These are phyloP conservation scores for Leucosporidium yakuticum DNA, from an alignment of 768 basidiomycete species.

Conservation along the genomic window DNA sequence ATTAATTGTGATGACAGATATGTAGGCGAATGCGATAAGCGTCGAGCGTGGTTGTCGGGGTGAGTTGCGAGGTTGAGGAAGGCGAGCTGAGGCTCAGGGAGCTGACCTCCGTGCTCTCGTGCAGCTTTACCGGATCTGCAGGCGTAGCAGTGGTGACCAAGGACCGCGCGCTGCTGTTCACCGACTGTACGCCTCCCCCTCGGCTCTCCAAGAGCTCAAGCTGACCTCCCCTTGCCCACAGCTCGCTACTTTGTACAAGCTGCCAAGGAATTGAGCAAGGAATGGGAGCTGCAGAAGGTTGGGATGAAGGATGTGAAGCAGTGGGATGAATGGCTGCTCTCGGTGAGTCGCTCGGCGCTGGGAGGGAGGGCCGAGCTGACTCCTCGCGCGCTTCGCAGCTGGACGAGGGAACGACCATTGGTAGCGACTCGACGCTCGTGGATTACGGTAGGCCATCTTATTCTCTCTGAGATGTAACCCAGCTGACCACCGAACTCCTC, in stretches of 20 bases:
- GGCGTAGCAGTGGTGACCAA: constrained; percentile 34
- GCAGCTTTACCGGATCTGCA: constrained; percentile 38
- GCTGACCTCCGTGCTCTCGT: neutral
- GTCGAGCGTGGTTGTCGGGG: constrained; percentile 26
- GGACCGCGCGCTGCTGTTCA: constrained; percentile 33
- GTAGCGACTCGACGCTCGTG: constrained; percentile 78
- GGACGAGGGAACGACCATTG: constrained; percentile 54
- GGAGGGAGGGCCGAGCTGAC: constrained; percentile 41
- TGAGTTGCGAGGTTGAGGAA: neutral
- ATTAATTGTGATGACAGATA: constrained; percentile 5
- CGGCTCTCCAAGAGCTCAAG: neutral
- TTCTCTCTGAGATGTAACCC: neutral
- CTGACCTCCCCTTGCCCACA: neutral
- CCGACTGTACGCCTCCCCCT: constrained; percentile 21
- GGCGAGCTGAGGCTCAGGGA: neutral
- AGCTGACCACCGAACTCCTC: neutral
- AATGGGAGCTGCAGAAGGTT: constrained; percentile 65
- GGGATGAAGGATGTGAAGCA: constrained; percentile 57
- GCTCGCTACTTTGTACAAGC: constrained; percentile 37
- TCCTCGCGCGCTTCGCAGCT: neutral
- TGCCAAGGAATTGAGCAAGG: constrained; percentile 39
- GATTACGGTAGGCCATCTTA: constrained; percentile 48
- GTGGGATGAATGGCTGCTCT: constrained; percentile 68
- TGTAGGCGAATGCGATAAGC: constrained; percentile 30
- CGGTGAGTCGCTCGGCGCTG: constrained; percentile 10